Evolutionary conservation across 225 moss, liverwort and hornwort genomes (phyloP).

Genomic region (Pseudisothecium myosuroides): DNA sequence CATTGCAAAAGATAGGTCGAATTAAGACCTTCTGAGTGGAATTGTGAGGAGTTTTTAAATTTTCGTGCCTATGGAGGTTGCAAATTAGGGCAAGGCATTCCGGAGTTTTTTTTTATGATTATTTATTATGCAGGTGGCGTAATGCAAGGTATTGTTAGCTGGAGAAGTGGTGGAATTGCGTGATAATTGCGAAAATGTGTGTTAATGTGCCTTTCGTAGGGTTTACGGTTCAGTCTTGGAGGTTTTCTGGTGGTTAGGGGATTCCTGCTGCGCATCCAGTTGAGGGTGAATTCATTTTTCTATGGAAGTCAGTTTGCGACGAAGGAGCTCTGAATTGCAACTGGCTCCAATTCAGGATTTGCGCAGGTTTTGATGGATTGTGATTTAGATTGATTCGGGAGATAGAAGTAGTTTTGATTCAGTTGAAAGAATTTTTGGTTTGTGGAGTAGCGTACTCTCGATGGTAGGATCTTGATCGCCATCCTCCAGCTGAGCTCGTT

Average conservation of each 20-base stretch:
- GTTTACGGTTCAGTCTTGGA: conserved; percentile 17
- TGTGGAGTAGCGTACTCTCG: not conserved
- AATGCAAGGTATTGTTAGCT: not conserved
- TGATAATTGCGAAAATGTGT: not conserved
- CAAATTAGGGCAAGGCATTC: not conserved
- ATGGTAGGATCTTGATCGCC: conserved; percentile 6
- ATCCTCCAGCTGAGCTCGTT: not conserved
- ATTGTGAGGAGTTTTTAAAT: not conserved
- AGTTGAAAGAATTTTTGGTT: not conserved
- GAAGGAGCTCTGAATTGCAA: not conserved
- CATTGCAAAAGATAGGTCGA: not conserved
- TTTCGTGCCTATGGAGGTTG: not conserved
- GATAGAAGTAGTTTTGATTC: not conserved
- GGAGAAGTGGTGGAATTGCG: not conserved
- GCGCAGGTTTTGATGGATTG: not conserved
- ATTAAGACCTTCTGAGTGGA: not conserved
- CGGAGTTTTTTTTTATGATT: not conserved
- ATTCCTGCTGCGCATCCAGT: not conserved
- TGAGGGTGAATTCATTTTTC: not conserved
- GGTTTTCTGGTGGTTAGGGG: conserved; percentile 16
- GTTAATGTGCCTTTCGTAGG: not conserved
- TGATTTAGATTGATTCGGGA: not conserved
- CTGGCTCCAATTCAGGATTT: not conserved
- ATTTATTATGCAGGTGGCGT: not conserved
- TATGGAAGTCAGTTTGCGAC: not conserved